Evolutionary conservation across 352 stramenopile species (phyloP), one percentile per base, ranked within the genome.

Genomic region (Phytopythium montanum): DNA sequence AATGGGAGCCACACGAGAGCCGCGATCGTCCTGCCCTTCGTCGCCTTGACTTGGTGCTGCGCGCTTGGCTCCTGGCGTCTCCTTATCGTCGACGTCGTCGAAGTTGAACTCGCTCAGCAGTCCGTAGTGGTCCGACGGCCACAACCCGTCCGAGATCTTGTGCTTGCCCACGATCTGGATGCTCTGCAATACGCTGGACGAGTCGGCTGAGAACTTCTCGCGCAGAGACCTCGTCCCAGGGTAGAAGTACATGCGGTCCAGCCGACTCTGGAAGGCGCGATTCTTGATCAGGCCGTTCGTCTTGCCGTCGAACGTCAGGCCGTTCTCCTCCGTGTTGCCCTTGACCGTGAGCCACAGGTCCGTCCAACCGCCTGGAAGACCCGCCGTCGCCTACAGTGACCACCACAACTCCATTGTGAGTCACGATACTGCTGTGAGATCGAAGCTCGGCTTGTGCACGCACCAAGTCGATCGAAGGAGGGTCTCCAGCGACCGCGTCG

Each of bases 181-280:
- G 9, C 48, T 49, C 5, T 85, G 56, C 9, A 89, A 63, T 12
- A 71, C 55, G 10, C 9, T 52, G 3, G 39, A 42, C 31, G 65
- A 62, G 5, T 68, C 53, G n/a, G 56, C 44, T 1, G 38, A 46
- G 21, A 56, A 71, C 18, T 50, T 28, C 1, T 61, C 52, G 21
- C 62, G 49, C 21, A 48, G 25, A 5, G 21, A 23, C 21, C n/a
- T 14, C 2, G 41, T 34, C 2, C 65, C 64, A 0, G 73, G 59
- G 56, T 83, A 87, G 29, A 84, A 89, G 60, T 89, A 91, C 58
- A 90, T 87, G 26, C 83, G 81, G 44, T 93, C 83, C 25, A 93
- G 67, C 14, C 83, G 83, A 62, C 81, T 93, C 19, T 73, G 83
- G 48, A 85, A 89, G 3, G 77, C 68, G 36, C 64, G 69, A 64